Conservation (phyloP, 2,329 filamentous ascomycete genomes). For the Ustulina deusta region DNA sequence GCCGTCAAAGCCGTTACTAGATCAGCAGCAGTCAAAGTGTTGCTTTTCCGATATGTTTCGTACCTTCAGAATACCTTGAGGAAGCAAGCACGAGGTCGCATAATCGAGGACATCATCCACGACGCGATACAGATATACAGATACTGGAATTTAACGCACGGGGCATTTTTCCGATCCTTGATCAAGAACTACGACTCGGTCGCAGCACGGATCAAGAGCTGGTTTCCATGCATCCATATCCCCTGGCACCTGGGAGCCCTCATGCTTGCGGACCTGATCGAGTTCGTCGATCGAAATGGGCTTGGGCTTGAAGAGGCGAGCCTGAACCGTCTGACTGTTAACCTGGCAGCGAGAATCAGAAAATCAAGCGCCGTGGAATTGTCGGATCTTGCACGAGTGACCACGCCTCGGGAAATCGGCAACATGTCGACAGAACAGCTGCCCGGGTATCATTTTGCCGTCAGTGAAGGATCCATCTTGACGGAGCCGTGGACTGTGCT, state of each 20-base stretch:
- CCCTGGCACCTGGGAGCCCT: constrained; percentile 70
- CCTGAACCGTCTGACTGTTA: constrained; percentile 45
- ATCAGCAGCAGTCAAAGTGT: constrained; percentile 68
- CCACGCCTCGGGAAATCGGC: constrained; percentile 52
- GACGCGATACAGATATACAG: constrained; percentile 63
- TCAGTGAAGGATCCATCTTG: constrained; percentile 66
- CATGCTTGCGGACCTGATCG: constrained; percentile 65
- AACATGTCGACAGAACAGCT: constrained; percentile 47
- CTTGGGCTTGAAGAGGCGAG: constrained; percentile 39
- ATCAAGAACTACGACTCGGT: constrained; percentile 62
- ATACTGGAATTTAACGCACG: constrained; percentile 66
- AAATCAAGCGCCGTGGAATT: constrained; percentile 59
- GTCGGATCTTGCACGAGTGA: constrained; percentile 62
- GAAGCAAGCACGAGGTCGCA: constrained; percentile 52
- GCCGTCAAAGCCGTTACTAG: constrained; percentile 63
- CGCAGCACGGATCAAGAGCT: constrained; percentile 67
- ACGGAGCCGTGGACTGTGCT: constrained; percentile 69
- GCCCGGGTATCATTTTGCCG: constrained; percentile 63
- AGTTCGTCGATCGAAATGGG: constrained; percentile 27
- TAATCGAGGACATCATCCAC: constrained; percentile 62
- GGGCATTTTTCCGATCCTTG: constrained; percentile 64
- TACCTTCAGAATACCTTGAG: constrained; percentile 66
- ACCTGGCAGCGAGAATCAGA: constrained; percentile 57
- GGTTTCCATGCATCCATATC: constrained; percentile 68
- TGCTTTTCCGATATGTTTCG: constrained; percentile 67